Conservation (phyloP, 1,139 yeast genomes). For the Chernovozyma sophiae-reginae region DNA sequence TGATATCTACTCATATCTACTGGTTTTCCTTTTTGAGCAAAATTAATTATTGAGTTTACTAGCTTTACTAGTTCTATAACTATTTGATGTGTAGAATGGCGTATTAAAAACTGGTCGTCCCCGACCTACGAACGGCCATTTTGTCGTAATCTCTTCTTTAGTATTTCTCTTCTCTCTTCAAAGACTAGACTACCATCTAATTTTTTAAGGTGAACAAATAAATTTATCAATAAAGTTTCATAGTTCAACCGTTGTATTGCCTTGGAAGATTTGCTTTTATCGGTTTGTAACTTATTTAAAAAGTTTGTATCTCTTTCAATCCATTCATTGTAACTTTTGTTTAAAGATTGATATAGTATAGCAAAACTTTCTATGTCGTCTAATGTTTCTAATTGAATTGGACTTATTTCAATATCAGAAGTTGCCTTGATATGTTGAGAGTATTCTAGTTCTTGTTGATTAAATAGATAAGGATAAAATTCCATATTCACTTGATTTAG, state of each 20-base stretch:
- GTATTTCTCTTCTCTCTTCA: slow-evolving; percentile 17
- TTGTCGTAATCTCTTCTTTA: slow-evolving; percentile 13
- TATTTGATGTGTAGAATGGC: background rate
- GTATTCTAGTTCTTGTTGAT: slow-evolving; percentile 38
- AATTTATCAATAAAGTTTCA: slow-evolving; percentile 35
- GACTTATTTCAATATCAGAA: slow-evolving; percentile 15
- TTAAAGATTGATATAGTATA: slow-evolving; percentile 37
- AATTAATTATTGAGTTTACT: background rate
- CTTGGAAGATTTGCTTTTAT: slow-evolving; percentile 15
- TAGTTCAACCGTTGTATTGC: slow-evolving; percentile 32
- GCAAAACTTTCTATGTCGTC: slow-evolving; percentile 47
- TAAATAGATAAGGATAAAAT: slow-evolving; percentile 52
- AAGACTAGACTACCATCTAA: slow-evolving; percentile 38
- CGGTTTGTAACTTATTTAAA: slow-evolving; percentile 20
- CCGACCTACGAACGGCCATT: background rate
- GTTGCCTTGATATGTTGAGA: slow-evolving; percentile 11
- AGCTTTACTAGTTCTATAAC: background rate
- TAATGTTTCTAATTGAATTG: slow-evolving; percentile 38
- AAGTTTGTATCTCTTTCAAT: slow-evolving; percentile 30
- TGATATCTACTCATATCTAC: no score
- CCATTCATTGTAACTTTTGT: slow-evolving; percentile 33
- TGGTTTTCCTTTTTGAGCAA: background rate
- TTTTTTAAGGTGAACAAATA: slow-evolving; percentile 29
- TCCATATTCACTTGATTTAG: slow-evolving; percentile 47
- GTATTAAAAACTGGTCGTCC: background rate